A percentile compares a stretch with the other conserved stretches of the same genome.
These are phyloP conservation scores for Ogataea angusta DNA, from an alignment of 805 yeast genomes.

Conservation along the genomic window DNA sequence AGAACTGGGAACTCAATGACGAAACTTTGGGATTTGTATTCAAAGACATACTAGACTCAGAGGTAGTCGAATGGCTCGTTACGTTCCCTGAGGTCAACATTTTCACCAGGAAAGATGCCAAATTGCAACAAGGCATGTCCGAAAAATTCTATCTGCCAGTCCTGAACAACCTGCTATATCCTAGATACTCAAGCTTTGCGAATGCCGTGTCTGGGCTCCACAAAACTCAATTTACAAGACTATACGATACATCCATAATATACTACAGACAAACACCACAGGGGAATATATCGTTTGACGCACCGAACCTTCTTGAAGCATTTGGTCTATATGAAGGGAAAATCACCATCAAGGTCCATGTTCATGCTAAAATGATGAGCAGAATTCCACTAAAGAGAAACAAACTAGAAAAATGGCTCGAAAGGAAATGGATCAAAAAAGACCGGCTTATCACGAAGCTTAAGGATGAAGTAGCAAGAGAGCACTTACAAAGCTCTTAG, in stretches of 20 bases:
- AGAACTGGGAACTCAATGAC: slow-evolving; percentile 60
- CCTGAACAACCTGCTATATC: slow-evolving; percentile 65
- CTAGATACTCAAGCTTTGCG: slow-evolving; percentile 62
- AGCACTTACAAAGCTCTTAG: slow-evolving; percentile 9
- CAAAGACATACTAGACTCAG: slow-evolving; percentile 34
- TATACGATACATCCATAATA: slow-evolving; percentile 56
- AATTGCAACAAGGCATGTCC: slow-evolving; percentile 52
- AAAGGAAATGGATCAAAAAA: slow-evolving; percentile 66
- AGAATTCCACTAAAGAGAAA: slow-evolving; percentile 51
- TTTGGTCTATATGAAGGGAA: slow-evolving; percentile 32
- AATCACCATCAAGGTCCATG: slow-evolving; percentile 42
- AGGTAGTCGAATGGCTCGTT: slow-evolving; percentile 53
- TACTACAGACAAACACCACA: slow-evolving; percentile 33
- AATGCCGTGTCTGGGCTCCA: slow-evolving; percentile 45
- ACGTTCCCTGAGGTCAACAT: slow-evolving; percentile 86
- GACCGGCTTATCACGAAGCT: slow-evolving; percentile 49
- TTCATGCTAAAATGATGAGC: slow-evolving; percentile 43
- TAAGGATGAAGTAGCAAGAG: slow-evolving; percentile 25
- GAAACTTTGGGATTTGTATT: slow-evolving; percentile 34
- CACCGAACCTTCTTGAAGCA: slow-evolving; percentile 38
- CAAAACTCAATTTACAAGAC: slow-evolving; percentile 37
- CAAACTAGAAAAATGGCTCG: slow-evolving; percentile 73
- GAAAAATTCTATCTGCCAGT: slow-evolving; percentile 58
- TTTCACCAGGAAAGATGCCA: slow-evolving; percentile 45
- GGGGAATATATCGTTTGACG: slow-evolving; percentile 23